Evolutionary conservation across 768 basidiomycete species (phyloP).

Genomic region (Russula virescens): DNA sequence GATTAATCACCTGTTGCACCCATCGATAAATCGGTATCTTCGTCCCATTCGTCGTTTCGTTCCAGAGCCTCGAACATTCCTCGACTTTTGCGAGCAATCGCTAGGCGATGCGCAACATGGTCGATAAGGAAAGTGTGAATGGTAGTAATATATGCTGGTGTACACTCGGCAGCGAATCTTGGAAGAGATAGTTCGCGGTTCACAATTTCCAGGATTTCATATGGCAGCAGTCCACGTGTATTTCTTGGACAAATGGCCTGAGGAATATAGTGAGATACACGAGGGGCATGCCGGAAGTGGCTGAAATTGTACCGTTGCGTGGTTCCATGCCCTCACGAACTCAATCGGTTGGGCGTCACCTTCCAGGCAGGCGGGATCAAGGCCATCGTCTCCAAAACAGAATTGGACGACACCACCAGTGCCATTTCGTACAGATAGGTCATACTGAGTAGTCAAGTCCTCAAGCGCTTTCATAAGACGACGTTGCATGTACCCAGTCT

Average conservation of each 20-base stretch:
- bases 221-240: conserved; percentile 72
- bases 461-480: conserved; percentile 99
- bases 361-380: conserved; percentile 95
- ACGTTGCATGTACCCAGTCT: conserved; percentile 99
- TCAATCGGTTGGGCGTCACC: conserved; percentile 94
- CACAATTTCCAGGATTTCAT: conserved; percentile 72
- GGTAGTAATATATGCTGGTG: conserved; percentile 59
- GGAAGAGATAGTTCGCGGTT: conserved; percentile 52
- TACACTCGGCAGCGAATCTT: conserved; percentile 65
- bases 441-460: conserved; percentile 94
- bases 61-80: conserved; percentile 84
- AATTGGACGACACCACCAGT: conserved; percentile 96
- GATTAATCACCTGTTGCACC: conserved; percentile 55
- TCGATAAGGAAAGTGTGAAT: conserved; percentile 67
- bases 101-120: conserved; percentile 61
- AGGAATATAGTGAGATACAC: conserved; percentile 1
- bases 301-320: conserved; percentile 56
- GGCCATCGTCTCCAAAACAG: conserved; percentile 91
- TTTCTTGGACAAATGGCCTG: conserved; percentile 60
- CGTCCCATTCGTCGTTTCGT: conserved; percentile 69
- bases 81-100: conserved; percentile 57
- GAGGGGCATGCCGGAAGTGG: background rate
- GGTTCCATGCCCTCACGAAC: conserved; percentile 79
- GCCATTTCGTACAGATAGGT: conserved; percentile 91
- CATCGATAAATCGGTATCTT: conserved; percentile 66